phyloP scores from a whole-genome alignment of 108 stramenopile species.

The Cyclotella atomus region DNA sequence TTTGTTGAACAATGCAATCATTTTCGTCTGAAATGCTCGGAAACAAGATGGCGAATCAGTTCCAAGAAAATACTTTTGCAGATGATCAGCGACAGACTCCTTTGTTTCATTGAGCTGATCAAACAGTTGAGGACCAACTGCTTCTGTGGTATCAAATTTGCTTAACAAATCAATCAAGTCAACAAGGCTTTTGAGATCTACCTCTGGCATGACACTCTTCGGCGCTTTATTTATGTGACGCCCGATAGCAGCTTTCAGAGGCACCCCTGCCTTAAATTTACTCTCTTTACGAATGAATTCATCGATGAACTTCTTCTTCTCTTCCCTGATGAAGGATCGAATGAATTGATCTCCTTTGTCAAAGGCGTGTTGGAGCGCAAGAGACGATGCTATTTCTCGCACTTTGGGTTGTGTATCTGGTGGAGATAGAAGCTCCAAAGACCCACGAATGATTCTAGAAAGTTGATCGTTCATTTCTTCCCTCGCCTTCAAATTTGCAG shows the following conservation, averaged over 20 bases:
- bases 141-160: conserved; percentile 2
- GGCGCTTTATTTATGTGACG: neutral
- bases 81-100: conserved; percentile 6
- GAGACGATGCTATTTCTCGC: conserved; percentile 39
- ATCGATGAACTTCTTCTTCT: conserved; percentile 33
- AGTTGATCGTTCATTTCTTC: conserved; percentile 24
- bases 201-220: neutral
- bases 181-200: conserved; percentile 24
- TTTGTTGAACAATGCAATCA: conserved; percentile 14
- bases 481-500: conserved; percentile 12
- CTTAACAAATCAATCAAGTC: conserved; percentile 20
- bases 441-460: conserved; percentile 15
- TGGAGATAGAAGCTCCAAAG: conserved; percentile 38
- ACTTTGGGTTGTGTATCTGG: conserved; percentile 27
- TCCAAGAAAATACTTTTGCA: conserved; percentile 26
- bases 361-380: conserved; percentile 39
- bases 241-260: conserved; percentile 10
- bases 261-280: conserved; percentile 35
- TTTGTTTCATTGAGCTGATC: conserved; percentile 12
- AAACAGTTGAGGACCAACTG: neutral
- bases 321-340: conserved; percentile 29
- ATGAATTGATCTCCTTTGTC: conserved; percentile 20
- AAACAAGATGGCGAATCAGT: conserved; percentile 10
- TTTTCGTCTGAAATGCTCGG: conserved; percentile 20
- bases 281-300: conserved; percentile 42